A percentile compares a stretch with the other conserved stretches of the same genome.
These are phyloP conservation scores for Aspergillus transmontanensis DNA, from an alignment of 2,329 filamentous ascomycete species.

Conservation along the genomic window DNA sequence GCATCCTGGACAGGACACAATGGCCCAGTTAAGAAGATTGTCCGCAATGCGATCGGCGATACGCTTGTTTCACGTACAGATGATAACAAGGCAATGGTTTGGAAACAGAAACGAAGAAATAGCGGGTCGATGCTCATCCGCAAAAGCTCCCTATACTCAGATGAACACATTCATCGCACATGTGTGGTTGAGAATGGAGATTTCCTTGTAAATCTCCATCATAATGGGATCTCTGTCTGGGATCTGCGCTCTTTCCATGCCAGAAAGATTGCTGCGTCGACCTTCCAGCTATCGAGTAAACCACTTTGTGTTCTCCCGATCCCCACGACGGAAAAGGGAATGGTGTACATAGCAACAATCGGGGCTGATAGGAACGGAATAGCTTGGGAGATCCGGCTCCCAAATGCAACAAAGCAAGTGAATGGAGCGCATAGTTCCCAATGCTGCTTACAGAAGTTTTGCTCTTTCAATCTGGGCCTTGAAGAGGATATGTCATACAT, in stretches of 20 bases:
- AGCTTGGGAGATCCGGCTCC: slow-evolving; percentile 76
- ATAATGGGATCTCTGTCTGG: slow-evolving; percentile 74
- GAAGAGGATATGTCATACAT: slow-evolving; percentile 60
- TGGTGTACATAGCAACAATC: slow-evolving; percentile 75
- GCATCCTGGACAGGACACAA: slow-evolving; percentile 84
- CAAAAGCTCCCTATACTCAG: slow-evolving; percentile 68
- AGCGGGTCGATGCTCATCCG: slow-evolving; percentile 61
- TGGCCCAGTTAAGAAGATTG: slow-evolving; percentile 77
- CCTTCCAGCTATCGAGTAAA: slow-evolving; percentile 66
- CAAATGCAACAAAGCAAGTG: slow-evolving; percentile 39
- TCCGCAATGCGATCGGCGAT: slow-evolving; percentile 78
- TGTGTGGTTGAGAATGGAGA: slow-evolving; percentile 75
- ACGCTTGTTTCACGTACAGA: slow-evolving; percentile 80
- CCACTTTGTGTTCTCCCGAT: slow-evolving; percentile 79
- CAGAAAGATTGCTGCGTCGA: slow-evolving; percentile 58
- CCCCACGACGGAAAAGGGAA: slow-evolving; percentile 59
- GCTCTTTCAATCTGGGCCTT: slow-evolving; percentile 66
- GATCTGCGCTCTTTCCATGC: slow-evolving; percentile 68
- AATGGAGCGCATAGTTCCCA: slow-evolving; percentile 36
- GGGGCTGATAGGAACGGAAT: slow-evolving; percentile 76
- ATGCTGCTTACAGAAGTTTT: slow-evolving; percentile 65
- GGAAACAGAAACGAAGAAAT: slow-evolving; percentile 66
- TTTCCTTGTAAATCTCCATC: slow-evolving; percentile 78
- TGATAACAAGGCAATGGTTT: slow-evolving; percentile 78
- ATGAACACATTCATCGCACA: slow-evolving; percentile 76